Evolutionary conservation across 371 early-diverging fungal species (phyloP).

Genomic region (Lichtheimia ornata): DNA sequence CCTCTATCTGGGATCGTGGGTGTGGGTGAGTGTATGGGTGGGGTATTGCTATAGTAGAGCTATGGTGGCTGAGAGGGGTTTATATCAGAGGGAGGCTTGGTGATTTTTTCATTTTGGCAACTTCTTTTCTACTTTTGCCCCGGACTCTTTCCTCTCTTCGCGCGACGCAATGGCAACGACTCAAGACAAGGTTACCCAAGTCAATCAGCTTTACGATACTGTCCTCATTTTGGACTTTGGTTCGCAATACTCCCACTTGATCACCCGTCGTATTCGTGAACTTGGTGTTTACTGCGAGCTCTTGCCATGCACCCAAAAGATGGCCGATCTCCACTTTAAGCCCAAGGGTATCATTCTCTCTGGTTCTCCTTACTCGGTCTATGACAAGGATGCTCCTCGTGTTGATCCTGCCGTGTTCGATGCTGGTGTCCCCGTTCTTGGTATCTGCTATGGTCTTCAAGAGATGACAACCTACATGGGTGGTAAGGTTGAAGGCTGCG

Average conservation of each 20-base stretch:
- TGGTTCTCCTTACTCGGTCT: conserved; percentile 96
- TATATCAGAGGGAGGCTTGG: too few relatives aligned
- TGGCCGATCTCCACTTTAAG: conserved; percentile 89
- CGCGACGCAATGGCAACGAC: conserved; percentile 4
- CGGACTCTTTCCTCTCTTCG: neutral
- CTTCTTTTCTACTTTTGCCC: neutral
- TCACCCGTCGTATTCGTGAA: conserved; percentile 95
- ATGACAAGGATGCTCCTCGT: conserved; percentile 92
- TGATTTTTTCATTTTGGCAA: too few relatives aligned
- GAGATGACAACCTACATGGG: conserved; percentile 90
- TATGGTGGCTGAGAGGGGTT: too few relatives aligned
- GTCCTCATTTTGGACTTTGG: conserved; percentile 98
- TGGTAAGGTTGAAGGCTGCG: conserved; percentile 85
- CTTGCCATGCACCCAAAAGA: conserved; percentile 93
- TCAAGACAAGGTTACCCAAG: conserved; percentile 54
- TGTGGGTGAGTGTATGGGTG: too few relatives aligned
- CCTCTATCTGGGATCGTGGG: too few relatives aligned
- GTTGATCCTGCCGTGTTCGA: conserved; percentile 91
- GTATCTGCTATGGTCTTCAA: conserved; percentile 98
- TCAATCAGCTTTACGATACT: conserved; percentile 87
- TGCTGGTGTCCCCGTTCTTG: conserved; percentile 89
- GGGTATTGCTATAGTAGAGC: too few relatives aligned
- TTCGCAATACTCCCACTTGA: conserved; percentile 96
- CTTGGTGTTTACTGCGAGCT: conserved; percentile 98
- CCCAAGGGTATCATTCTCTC: conserved; percentile 96